Conservation (phyloP, 2,329 filamentous ascomycete genomes). For the Neopestalotiopsis rosae region DNA sequence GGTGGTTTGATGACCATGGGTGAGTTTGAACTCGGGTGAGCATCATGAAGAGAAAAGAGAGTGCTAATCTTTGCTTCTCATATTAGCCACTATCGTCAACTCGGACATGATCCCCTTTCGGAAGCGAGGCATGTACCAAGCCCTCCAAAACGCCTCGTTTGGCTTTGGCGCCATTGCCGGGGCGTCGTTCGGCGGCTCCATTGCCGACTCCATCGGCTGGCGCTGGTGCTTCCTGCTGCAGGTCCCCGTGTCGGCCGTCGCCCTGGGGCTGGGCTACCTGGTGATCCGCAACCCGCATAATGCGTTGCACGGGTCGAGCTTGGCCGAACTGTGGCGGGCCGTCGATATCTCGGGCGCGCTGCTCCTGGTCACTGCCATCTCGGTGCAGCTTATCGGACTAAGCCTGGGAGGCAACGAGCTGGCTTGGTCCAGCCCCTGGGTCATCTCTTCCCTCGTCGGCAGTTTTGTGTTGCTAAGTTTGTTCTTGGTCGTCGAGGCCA, state of each 20-base stretch:
- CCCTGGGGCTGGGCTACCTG: slow-evolving; percentile 56
- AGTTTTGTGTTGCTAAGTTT: slow-evolving; percentile 48
- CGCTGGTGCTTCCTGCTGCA: slow-evolving; percentile 70
- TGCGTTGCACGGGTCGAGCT: slow-evolving; percentile 34
- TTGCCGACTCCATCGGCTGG: slow-evolving; percentile 71
- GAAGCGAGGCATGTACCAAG: slow-evolving; percentile 63
- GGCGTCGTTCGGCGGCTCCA: slow-evolving; percentile 67
- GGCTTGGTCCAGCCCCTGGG: slow-evolving; percentile 55
- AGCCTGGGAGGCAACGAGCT: slow-evolving; percentile 62
- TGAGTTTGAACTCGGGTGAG: slow-evolving; percentile 40
- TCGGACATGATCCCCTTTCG: slow-evolving; percentile 67
- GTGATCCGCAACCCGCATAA: slow-evolving; percentile 54
- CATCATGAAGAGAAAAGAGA: neutral
- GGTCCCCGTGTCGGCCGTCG: slow-evolving; percentile 62
- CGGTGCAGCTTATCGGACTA: slow-evolving; percentile 59
- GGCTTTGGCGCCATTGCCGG: slow-evolving; percentile 68
- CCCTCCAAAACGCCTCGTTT: slow-evolving; percentile 64
- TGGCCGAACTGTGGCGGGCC: slow-evolving; percentile 52
- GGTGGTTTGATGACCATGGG: slow-evolving; percentile 75
- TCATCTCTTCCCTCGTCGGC: slow-evolving; percentile 49
- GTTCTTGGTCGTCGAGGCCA: slow-evolving; percentile 55
- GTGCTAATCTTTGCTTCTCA: neutral
- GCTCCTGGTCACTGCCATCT: slow-evolving; percentile 62
- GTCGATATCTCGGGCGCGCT: slow-evolving; percentile 65
- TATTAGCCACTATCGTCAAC: slow-evolving; percentile 60